Conservation (phyloP, 1,284 basidiomycete species). For the Ustilago loliicola region DNA sequence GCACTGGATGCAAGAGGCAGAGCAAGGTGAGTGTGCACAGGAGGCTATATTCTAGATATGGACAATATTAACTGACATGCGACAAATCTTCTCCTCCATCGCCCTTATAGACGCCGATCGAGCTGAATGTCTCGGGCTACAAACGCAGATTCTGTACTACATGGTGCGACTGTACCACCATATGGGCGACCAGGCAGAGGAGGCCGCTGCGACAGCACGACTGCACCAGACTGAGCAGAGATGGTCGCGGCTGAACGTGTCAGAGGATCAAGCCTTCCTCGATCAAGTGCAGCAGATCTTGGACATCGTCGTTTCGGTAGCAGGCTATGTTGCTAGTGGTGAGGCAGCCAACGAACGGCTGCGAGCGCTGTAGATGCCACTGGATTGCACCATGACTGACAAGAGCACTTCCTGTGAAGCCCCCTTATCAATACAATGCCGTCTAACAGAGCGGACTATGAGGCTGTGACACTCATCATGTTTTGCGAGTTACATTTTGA, state of each 20-base stretch:
- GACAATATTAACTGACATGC: constrained; percentile 6
- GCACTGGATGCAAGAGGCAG: constrained; percentile 34
- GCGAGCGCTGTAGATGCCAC: not conserved
- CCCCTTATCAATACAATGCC: not conserved
- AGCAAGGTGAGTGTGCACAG: constrained; percentile 31
- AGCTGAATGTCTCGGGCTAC: constrained; percentile 37
- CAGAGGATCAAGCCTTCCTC: constrained; percentile 19
- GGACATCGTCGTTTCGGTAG: constrained; percentile 39
- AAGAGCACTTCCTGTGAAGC: not conserved
- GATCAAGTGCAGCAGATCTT: constrained; percentile 27
- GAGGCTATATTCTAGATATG: not conserved
- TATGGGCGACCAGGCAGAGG: constrained; percentile 16
- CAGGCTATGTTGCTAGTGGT: constrained; percentile 44
- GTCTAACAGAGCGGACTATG: not conserved
- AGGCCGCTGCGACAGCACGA: constrained; percentile 8
- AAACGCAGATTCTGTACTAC: constrained; percentile 55
- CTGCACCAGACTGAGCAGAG: constrained; percentile 21
- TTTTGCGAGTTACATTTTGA: no score
- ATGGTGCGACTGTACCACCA: constrained; percentile 46
- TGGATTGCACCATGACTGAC: not conserved
- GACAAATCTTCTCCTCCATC: not conserved
- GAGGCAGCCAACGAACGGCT: constrained; percentile 27
- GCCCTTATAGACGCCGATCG: constrained; percentile 22
- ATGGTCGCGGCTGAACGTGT: constrained; percentile 21
- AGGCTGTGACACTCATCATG: no score